Evolutionary conservation across 1,139 yeast species (phyloP), one percentile per base, ranked within the genome.

Genomic region (Pichia sp.): DNA sequence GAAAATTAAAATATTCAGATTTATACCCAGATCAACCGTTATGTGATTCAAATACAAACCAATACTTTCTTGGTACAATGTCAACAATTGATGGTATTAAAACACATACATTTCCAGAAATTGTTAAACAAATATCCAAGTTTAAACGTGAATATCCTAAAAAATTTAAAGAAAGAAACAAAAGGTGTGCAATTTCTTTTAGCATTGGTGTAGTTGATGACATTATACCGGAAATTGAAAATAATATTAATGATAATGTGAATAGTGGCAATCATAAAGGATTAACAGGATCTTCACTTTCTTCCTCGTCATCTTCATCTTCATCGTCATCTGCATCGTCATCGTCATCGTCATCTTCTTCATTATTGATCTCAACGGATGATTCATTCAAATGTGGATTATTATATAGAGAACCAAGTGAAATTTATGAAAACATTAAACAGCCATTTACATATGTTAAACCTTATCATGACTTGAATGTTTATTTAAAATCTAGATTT

Each of bases 401-500:
- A 64, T 60, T 72, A 43, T 84, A 74, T 66, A 75, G 76, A 57
- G 87, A 85, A 56, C 90, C 96, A 0, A 85, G 83, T 59, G 95
- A 87, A 57, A 87, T 91, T 19, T 91, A 91, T 68, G 83, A 84
- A 22, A 76, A 80, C 50, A 88, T 91, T 11, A 74, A 71, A 22
- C 76, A 74, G 49, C 97, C 98, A 0, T 91, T 87, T 64, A 79
- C 90, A 3, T 93, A 93, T 64, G 91, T 96, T 0, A 87, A 91
- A 1, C 97, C 96, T 3, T 93, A 87, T 67, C 96, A 89, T 67
- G 81, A 84, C 46, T 74, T 93, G 52, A 82, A 88, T 62, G 79
- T 83, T 19, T 91, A 91, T 66, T 72, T 93, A 54, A 73, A 86
- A 53, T 73, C 78, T 43, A 70, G 98, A 50, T 90, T 93, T 64